Base-by-base conservation (phyloP, 2,329 filamentous ascomycete species). In the Colletotrichum agaves region DNA sequence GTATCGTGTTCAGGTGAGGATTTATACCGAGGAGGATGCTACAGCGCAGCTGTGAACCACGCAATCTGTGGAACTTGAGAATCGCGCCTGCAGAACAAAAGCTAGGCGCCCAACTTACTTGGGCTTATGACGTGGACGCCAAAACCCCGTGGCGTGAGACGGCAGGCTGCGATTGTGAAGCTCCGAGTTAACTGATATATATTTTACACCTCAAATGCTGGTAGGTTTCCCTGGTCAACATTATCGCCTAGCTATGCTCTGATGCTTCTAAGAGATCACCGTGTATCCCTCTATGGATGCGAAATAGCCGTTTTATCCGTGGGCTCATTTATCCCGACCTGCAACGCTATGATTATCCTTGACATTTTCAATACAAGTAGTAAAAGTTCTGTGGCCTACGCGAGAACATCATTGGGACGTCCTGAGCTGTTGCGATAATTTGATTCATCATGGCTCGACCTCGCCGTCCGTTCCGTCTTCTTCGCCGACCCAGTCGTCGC, bases 401-500 rank as follows among this genome's bases (percentile, higher is more conserved):
- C 15, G 27, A 49, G 19, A 39, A n/a, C 11, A 46, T 17, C n/a
- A 15, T 10, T 17, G 33, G 37, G 39, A 27, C 39, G 55, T 19
- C 19, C 1, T 7, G 5, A 21, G 13, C 12, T n/a, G 52, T 7
- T 41, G 23, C 23, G 21, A 31, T 3, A 10, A 3, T 23, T 5
- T 3, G 13, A 3, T 23, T 5, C 4, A 2, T 23, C n/a, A 71
- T 47, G 67, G 52, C 11, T 72, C 73, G 11, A 35, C 53, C 13
- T 69, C 71, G 17, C 73, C 72, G 19, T 72, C 71, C 0, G 77
- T 72, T 2, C 76, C 70, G 39, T 77, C 75, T 0, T 76, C 75
- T 3, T 78, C 76, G 19, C 81, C 81, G 4, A 74, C 69, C 79
- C 81, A 86, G 56, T 89, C 88, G 4, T 83, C 87, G 69, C 88